Conservation (phyloP, 495 filamentous ascomycete species). For the Halenospora varia region DNA sequence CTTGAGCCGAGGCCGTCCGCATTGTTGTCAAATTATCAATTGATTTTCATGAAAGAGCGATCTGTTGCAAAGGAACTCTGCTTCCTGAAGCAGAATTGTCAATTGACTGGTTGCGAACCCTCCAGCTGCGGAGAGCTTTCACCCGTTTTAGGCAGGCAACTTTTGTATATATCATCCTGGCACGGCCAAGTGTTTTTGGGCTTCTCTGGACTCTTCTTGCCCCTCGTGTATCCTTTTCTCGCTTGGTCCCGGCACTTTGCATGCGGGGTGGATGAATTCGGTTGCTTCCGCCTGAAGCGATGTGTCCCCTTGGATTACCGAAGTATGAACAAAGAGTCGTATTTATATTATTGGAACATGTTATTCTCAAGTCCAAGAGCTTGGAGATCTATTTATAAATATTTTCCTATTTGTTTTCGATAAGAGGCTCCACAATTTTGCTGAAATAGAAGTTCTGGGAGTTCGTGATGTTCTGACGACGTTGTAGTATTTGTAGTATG, state of each 20-base stretch:
- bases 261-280: conserved; percentile 2
- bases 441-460: no score
- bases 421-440: no score
- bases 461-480: no score
- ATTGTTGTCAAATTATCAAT: no score
- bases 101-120: no score
- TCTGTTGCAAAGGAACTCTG: no score
- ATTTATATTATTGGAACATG: neutral
- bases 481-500: no score
- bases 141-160: neutral
- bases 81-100: no score
- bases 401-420: no score
- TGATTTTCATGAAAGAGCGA: no score
- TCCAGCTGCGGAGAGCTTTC: neutral
- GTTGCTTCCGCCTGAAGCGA: neutral
- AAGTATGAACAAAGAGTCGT: neutral
- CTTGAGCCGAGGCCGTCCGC: no score
- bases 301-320: neutral
- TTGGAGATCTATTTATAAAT: neutral
- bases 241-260: neutral
- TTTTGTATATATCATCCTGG: neutral
- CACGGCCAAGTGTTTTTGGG: neutral
- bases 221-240: neutral
- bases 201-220: neutral
- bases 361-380: no score